Conservation (phyloP, 768 basidiomycete species). For the Tubosaeta brunneosetosa region DNA sequence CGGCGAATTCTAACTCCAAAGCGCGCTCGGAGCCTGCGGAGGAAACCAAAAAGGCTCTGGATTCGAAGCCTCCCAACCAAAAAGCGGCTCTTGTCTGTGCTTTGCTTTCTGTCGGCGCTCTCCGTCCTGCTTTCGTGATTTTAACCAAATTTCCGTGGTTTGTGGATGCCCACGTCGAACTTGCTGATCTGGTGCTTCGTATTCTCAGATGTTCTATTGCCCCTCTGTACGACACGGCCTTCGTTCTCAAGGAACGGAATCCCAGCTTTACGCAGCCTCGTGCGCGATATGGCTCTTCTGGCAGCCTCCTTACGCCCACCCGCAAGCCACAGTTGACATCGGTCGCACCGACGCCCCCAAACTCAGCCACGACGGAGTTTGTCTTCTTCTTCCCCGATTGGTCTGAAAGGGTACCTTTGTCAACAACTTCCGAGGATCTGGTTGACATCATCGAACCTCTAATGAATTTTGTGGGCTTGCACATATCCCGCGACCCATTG, state of each 20-base stretch:
- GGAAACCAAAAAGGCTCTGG: constrained; percentile 32
- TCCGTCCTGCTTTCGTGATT: constrained; percentile 73
- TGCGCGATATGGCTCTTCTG: constrained; percentile 56
- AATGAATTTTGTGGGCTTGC: constrained; percentile 73
- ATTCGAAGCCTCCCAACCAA: constrained; percentile 59
- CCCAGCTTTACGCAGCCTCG: constrained; percentile 60
- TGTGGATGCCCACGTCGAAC: constrained; percentile 70
- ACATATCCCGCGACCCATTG: constrained; percentile 72
- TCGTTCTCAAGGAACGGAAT: constrained; percentile 56
- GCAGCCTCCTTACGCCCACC: constrained; percentile 46
- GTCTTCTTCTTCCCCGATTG: constrained; percentile 91
- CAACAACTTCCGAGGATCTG: constrained; percentile 62
- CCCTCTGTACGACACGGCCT: constrained; percentile 52
- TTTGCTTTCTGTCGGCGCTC: constrained; percentile 81
- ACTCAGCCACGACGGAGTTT: constrained; percentile 69
- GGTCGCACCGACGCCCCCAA: constrained; percentile 76
- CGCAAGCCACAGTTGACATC: constrained; percentile 69
- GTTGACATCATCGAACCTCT: constrained; percentile 73
- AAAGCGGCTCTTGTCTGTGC: constrained; percentile 74
- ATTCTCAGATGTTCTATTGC: constrained; percentile 64
- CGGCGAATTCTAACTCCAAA: constrained; percentile 37
- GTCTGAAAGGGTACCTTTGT: constrained; percentile 65
- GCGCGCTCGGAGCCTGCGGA: constrained; percentile 37
- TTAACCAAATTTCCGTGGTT: constrained; percentile 84
- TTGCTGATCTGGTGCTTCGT: constrained; percentile 84